Conservation (phyloP, 2,329 filamentous ascomycete genomes). For the Scedosporium boydii region DNA sequence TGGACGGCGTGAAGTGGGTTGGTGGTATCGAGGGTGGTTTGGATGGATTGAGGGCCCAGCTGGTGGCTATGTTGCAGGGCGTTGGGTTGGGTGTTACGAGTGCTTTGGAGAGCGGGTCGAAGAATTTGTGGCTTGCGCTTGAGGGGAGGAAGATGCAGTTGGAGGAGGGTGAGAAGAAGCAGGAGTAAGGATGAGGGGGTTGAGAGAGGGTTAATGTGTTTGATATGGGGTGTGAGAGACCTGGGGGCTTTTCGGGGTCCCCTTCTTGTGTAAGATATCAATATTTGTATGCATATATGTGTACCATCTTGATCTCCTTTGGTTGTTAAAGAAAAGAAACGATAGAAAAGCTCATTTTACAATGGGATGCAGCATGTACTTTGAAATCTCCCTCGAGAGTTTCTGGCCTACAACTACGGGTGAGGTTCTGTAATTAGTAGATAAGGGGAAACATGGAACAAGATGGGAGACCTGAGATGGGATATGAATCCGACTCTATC, state of each 20-base stretch:
- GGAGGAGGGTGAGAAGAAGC: constrained; percentile 43
- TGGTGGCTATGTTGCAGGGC: constrained; percentile 72
- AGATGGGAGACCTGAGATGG: no score
- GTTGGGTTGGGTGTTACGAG: constrained; percentile 68
- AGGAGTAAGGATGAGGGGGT: constrained; percentile 1
- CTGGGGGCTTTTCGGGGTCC: background rate
- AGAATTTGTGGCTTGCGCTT: constrained; percentile 78
- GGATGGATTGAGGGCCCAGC: constrained; percentile 68
- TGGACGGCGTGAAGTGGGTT: constrained; percentile 54
- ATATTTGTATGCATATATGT: constrained; percentile 3
- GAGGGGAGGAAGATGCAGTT: constrained; percentile 74
- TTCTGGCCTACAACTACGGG: no score
- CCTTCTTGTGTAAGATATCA: constrained; percentile 3
- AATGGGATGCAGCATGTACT: background rate
- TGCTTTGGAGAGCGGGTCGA: constrained; percentile 69
- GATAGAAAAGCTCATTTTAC: background rate
- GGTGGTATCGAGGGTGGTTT: constrained; percentile 73
- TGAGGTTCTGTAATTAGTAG: no score
- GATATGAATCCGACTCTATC: no score
- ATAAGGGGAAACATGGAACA: no score
- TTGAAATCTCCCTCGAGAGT: background rate
- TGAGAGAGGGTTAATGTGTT: background rate
- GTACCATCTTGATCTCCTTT: constrained; percentile 4
- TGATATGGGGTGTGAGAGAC: background rate
- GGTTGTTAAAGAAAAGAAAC: background rate